These are phyloP conservation scores for Cicer yamashitae DNA, from an alignment of 306 rosid genomes.

Conservation along the genomic window DNA sequence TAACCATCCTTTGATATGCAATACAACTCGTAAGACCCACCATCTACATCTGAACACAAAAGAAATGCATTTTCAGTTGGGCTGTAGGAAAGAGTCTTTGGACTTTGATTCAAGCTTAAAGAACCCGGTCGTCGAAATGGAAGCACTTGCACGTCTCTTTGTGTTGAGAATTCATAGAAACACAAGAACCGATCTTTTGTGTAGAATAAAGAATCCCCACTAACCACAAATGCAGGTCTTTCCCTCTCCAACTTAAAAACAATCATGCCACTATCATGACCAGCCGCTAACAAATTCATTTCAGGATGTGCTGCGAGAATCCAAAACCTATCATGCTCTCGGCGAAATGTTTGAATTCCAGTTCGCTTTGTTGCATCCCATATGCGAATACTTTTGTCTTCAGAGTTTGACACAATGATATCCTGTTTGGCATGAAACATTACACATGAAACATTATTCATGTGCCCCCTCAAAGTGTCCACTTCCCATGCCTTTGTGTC, in stretches of 20 bases:
- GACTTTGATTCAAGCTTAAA: constrained; percentile 76
- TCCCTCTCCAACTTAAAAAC: constrained; percentile 96
- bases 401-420: constrained; percentile 92
- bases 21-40: constrained; percentile 90
- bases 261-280: constrained; percentile 97
- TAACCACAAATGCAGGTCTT: constrained; percentile 86
- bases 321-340: constrained; percentile 98
- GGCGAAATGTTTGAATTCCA: constrained; percentile 91
- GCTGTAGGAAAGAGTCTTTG: constrained; percentile 85
- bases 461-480: constrained; percentile 97
- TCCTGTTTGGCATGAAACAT: constrained; percentile 97
- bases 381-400: constrained; percentile 94
- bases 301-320: constrained; percentile 96
- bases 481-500: constrained; percentile 99
- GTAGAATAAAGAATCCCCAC: constrained; percentile 82
- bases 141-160: constrained; percentile 81
- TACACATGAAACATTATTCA: constrained; percentile 96
- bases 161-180: constrained; percentile 77
- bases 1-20: constrained; percentile 72
- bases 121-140: constrained; percentile 92
- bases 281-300: constrained; percentile 96
- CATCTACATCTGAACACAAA: constrained; percentile 86
- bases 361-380: constrained; percentile 98
- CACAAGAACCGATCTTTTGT: constrained; percentile 86
- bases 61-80: constrained; percentile 93